These are phyloP conservation scores for Globisporangium alternatum DNA, from an alignment of 352 stramenopile genomes.

Conservation along the genomic window DNA sequence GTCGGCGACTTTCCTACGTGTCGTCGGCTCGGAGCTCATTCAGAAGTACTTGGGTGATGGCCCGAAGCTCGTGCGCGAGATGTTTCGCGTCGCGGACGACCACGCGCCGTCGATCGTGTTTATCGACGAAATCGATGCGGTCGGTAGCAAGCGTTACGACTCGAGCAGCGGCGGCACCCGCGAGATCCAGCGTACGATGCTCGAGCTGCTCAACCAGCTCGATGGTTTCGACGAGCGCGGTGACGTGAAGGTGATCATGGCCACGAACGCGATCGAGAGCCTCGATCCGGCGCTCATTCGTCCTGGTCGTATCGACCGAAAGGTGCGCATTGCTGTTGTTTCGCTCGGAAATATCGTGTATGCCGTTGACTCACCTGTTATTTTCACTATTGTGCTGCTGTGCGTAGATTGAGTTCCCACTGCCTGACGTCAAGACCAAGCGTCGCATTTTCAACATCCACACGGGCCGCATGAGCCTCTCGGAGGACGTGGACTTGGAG, in stretches of 20 bases:
- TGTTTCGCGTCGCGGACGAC: constrained; percentile 99
- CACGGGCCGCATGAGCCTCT: constrained; percentile 97
- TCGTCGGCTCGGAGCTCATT: constrained; percentile 99
- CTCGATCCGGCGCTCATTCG: constrained; percentile 99
- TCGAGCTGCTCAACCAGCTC: constrained; percentile 99
- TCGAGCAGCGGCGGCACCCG: constrained; percentile 96
- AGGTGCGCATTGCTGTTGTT: constrained; percentile 46
- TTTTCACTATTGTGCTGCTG: constrained; percentile 12
- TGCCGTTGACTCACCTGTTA: constrained; percentile 9
- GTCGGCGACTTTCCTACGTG: constrained; percentile 98
- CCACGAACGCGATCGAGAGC: constrained; percentile 99
- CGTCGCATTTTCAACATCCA: constrained; percentile 99
- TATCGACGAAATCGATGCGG: constrained; percentile 99
- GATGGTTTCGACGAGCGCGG: constrained; percentile 99
- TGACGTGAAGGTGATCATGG: constrained; percentile 99
- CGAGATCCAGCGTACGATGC: constrained; percentile 99
- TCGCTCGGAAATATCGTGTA: not conserved
- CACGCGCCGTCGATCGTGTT: constrained; percentile 99
- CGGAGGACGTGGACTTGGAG: constrained; percentile 99
- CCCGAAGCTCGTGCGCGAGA: constrained; percentile 99
- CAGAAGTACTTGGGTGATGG: constrained; percentile 99
- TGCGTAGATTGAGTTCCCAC: constrained; percentile 97
- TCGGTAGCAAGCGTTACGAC: constrained; percentile 99
- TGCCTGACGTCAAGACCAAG: constrained; percentile 99
- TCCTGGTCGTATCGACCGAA: constrained; percentile 99